These are phyloP conservation scores for Solanum tarapatanum DNA, from an alignment of 257 asterid genomes.

Conservation along the genomic window DNA sequence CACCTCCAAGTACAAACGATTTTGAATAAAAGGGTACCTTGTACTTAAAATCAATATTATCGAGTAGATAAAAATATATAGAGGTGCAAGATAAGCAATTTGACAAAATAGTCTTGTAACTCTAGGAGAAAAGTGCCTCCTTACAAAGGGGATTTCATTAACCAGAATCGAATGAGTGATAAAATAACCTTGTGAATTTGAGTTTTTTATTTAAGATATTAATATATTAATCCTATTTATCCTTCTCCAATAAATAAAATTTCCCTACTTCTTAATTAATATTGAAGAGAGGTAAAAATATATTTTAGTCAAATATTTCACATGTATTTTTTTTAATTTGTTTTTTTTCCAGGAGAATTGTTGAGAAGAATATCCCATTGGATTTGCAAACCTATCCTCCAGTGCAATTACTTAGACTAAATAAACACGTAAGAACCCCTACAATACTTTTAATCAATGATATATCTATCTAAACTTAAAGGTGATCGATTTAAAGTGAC, in stretches of 20 bases:
- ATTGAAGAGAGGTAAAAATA: neutral
- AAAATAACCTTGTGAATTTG: too few relatives aligned
- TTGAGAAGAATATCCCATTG: slow-evolving; percentile 2
- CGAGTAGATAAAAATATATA: too few relatives aligned
- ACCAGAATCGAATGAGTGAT: too few relatives aligned
- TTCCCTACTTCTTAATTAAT: neutral
- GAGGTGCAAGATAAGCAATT: too few relatives aligned
- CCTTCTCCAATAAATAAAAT: neutral
- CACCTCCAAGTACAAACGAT: neutral
- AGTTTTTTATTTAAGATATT: neutral
- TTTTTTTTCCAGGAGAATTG: slow-evolving; percentile 19
- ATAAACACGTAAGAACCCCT: slow-evolving; percentile 18
- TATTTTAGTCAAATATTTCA: neutral
- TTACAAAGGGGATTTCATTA: too few relatives aligned
- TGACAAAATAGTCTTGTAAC: too few relatives aligned
- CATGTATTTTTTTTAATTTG: neutral
- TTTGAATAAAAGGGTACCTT: too few relatives aligned
- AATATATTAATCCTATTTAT: neutral
- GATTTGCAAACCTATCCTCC: slow-evolving; percentile 31
- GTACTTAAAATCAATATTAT: too few relatives aligned
- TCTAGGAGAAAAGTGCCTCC: too few relatives aligned
- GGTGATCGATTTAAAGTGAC: neutral
- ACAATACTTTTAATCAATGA: neutral
- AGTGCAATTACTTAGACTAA: slow-evolving; percentile 32
- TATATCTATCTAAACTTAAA: neutral